phyloP scores from a whole-genome alignment of 352 stramenopile species.

The Pythium plurisporium region DNA sequence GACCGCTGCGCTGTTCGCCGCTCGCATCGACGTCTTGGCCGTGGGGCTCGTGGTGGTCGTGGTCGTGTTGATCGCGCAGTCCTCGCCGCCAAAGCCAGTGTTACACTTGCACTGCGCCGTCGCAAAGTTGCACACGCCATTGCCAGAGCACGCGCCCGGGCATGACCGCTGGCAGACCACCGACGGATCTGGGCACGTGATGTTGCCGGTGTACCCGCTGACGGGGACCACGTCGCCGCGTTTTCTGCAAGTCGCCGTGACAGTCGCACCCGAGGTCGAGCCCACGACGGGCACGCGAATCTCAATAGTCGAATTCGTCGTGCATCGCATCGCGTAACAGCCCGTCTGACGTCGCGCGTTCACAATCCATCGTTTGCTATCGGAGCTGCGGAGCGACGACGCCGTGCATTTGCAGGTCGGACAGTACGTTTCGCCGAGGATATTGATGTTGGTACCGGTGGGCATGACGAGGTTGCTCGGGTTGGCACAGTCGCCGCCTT shows the following conservation, averaged over 20 bases:
- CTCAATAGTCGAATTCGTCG: conserved; percentile 31
- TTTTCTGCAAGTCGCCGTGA: conserved; percentile 38
- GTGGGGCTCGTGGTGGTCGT: neutral
- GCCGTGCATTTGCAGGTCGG: conserved; percentile 65
- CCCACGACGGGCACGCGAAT: conserved; percentile 32
- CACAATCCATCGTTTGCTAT: conserved; percentile 59
- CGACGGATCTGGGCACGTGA: conserved; percentile 64
- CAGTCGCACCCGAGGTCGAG: conserved; percentile 8
- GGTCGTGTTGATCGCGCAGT: conserved; percentile 25
- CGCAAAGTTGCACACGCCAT: conserved; percentile 27
- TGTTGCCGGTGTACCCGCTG: conserved; percentile 37
- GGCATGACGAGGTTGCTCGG: conserved; percentile 47
- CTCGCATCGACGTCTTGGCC: conserved; percentile 2
- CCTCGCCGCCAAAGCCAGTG: conserved; percentile 21
- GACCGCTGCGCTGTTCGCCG: neutral
- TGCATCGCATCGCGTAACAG: conserved; percentile 74
- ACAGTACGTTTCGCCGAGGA: conserved; percentile 74
- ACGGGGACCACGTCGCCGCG: conserved; percentile 39
- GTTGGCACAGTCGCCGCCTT: conserved; percentile 60
- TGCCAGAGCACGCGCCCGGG: conserved; percentile 25
- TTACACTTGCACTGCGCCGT: conserved; percentile 25
- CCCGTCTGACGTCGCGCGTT: conserved; percentile 55
- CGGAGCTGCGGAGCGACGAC: conserved; percentile 54
- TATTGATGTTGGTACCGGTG: conserved; percentile 52
- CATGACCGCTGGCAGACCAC: conserved; percentile 48